Percentiles rank a stretch among this genome's conserved stretches.
Conservation (phyloP, 2,329 filamentous ascomycete species). For the Aspergillus flavus region DNA sequence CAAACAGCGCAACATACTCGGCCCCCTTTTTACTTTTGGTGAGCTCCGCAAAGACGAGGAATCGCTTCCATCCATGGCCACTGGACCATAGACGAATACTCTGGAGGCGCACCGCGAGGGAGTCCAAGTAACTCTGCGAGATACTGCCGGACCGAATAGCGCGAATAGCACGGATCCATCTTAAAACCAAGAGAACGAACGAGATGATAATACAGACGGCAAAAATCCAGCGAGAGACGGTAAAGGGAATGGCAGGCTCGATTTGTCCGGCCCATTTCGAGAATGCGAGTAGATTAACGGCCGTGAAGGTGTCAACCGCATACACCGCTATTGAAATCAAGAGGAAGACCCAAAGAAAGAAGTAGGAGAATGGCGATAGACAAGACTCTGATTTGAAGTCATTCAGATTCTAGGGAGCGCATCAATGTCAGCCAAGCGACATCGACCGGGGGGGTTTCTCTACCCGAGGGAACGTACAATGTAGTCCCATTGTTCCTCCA, state of each 20-base stretch:
- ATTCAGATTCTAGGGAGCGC: slow-evolving; percentile 50
- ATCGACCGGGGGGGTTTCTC: not conserved
- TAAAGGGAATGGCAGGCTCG: slow-evolving; percentile 73
- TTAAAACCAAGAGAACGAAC: slow-evolving; percentile 76
- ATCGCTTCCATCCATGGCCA: slow-evolving; percentile 81
- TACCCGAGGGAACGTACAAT: slow-evolving; percentile 61
- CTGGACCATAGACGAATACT: slow-evolving; percentile 70
- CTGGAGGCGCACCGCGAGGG: slow-evolving; percentile 80
- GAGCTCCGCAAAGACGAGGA: slow-evolving; percentile 87
- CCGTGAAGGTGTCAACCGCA: slow-evolving; percentile 87
- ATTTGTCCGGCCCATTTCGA: slow-evolving; percentile 86
- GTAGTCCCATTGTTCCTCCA: slow-evolving; percentile 94
- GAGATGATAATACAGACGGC: slow-evolving; percentile 89
- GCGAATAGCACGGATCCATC: slow-evolving; percentile 76
- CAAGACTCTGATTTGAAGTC: slow-evolving; percentile 87
- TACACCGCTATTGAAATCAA: slow-evolving; percentile 82
- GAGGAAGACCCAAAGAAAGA: slow-evolving; percentile 79
- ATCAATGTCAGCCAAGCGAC: slow-evolving; percentile 13
- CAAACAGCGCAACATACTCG: slow-evolving; percentile 87
- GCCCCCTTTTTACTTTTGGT: slow-evolving; percentile 89
- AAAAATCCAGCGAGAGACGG: slow-evolving; percentile 92
- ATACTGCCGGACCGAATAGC: slow-evolving; percentile 85
- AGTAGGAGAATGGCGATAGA: slow-evolving; percentile 76
- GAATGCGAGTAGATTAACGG: slow-evolving; percentile 86
- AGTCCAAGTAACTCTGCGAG: slow-evolving; percentile 88